Base-by-base conservation (phyloP, 2,329 filamentous ascomycete species). In the Fusarium burgessii region DNA sequence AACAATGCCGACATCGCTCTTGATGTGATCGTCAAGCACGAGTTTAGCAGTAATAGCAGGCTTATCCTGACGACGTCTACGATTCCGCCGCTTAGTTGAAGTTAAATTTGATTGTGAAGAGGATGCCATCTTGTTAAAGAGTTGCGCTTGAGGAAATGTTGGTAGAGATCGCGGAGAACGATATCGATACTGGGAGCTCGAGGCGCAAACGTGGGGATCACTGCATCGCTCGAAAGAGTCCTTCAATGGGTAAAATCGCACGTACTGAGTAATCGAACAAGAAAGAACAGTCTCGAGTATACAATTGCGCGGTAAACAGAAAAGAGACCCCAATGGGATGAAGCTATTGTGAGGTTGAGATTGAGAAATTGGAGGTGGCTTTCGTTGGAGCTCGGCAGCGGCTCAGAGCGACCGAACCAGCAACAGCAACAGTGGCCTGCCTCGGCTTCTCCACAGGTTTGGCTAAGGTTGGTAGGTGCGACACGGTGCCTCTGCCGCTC, bases 21-120 rank as follows among this genome's bases (percentile, higher is more conserved):
- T 93, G 76, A 97, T 86, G 79, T 92, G 91, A 78, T 94, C 92
- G 80, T 97, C 94, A 61, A 98, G 89, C 40, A 97, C 88, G 54
- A 98, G 86, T 62, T 92, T 90, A 61, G 94, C 95, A 63, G 93
- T 88, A 63, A 97, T 86, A 45, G 95, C 88, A 11, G 92, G 87
- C 80, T 93, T 94, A 79, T 96, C 89, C 72, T 89, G 85, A 58
- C 88, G 84, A 54, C 89, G 85, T 70, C 89, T 84, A 62, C 88
- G 83, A 59, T 82, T 83, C 63, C 83, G 83, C 77, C 82, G 85
- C 73, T 80, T 81, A 57, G 63, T 71, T 35, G 74, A 72, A 33
- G 61, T 47, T 15, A 69, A 59, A 62, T 78, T 65, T 23, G 77
- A 62, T 49, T 76, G 73, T 45, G 77, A 71, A 50, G 76, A 68